Percentiles rank a stretch among this genome's conserved stretches.
phyloP scores from a whole-genome alignment of 2,329 filamentous ascomycete species.

The Xylaria sp. region DNA sequence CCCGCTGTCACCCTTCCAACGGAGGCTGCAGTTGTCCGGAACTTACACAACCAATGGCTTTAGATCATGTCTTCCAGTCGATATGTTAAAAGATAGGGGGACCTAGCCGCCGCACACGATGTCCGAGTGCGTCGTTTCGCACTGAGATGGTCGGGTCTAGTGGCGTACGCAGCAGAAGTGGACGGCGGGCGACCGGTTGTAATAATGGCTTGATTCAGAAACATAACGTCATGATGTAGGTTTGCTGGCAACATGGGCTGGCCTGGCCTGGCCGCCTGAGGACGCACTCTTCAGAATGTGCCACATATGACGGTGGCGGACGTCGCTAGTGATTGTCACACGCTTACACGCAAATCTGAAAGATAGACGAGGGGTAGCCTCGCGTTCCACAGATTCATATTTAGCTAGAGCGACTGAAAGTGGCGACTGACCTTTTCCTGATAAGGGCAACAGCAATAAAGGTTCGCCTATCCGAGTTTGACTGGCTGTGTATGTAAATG shows the following conservation, averaged over 20 bases:
- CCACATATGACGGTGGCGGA: constrained; percentile 31
- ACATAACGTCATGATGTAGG: constrained; percentile 16
- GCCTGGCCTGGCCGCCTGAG: constrained; percentile 15
- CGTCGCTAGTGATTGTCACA: constrained; percentile 31
- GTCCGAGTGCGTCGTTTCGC: constrained; percentile 26
- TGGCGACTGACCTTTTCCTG: constrained; percentile 12
- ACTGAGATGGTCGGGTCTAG: constrained; percentile 13
- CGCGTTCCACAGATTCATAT: constrained; percentile 31
- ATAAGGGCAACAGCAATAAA: not conserved
- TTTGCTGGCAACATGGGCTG: constrained; percentile 15
- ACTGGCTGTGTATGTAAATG: not conserved
- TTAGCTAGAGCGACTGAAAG: constrained; percentile 10
- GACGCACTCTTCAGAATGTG: constrained; percentile 14
- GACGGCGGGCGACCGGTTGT: constrained; percentile 11
- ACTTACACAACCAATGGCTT: constrained; percentile 41
- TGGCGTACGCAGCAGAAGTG: constrained; percentile 20
- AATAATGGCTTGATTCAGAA: constrained; percentile 30
- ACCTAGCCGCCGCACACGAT: constrained; percentile 35
- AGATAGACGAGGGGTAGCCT: constrained; percentile 23
- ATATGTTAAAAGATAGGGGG: constrained; percentile 40
- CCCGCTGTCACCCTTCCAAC: constrained; percentile 48
- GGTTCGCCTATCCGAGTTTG: constrained; percentile 1
- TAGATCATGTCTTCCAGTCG: constrained; percentile 41
- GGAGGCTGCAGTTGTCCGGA: constrained; percentile 45
- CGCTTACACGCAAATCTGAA: constrained; percentile 25